Base-by-base conservation (phyloP, 306 rosid genomes). In the Castanospermum australe region DNA sequence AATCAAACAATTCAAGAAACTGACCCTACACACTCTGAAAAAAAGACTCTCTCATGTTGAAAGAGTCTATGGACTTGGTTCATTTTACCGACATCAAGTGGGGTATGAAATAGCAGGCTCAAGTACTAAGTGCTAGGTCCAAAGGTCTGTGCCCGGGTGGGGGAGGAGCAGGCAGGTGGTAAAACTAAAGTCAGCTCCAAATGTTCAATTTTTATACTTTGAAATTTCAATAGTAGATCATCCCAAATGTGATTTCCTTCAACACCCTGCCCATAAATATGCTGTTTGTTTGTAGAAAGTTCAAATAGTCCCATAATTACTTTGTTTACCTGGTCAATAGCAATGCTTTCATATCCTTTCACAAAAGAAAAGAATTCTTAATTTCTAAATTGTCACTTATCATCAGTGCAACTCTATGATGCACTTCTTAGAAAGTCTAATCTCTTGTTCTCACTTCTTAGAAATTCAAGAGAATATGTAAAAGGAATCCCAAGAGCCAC, bases 381-480 rank as follows among this genome's bases (percentile, higher is more conserved):
- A 67, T 36, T 52, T 39, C 56, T 24, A 61, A 33, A 11, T 39
- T 51, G 54, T 21, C 45, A 38, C 57, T 33, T 36, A 25, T 6
- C 36, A 35, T 8, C 54, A 20, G 11, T 45, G 22, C 44, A 71
- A 69, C 20, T 51, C 42, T 28, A 59, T 21, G 70, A 59, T 22
- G 64, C 71, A 4, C 57, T 22, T 22, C 77, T 45, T 18, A 35
- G 42, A 63, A 18, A 67, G 54, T 47, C 12, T n/a, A 66, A 56
- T 57, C 56, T 18, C 44, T 33, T 41, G n/a, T 39, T 51, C 12
- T 32, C 38, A 47, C 64, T 68, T 1, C 45, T 22, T 24, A 76
- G 15, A 80, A 76, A 71, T 30, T 42, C 50, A 18, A 28, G 35
- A 80, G 45, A 59, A 68, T 22, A 67, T 33, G 52, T 71, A 25